Conservation (phyloP, 106 monocot species). For the Dioscorea alata region DNA sequence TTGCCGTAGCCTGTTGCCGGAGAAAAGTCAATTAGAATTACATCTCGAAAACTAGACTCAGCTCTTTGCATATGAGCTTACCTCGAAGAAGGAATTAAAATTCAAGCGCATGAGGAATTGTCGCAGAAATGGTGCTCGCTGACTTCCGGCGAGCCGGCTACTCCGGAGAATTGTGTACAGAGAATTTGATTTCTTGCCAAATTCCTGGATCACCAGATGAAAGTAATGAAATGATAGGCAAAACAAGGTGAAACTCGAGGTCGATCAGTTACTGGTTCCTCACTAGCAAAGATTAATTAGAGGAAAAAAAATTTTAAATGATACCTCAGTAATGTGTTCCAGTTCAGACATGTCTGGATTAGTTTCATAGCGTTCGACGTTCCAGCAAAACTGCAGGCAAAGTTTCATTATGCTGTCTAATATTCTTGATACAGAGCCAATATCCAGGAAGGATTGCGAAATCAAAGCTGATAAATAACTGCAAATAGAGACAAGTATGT, state of each 20-base stretch:
- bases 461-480: constrained; percentile 91
- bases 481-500: constrained; percentile 8
- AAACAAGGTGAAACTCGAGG: background rate
- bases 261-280: too few species aligned
- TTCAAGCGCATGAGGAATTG: constrained; percentile 92
- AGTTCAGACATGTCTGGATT: constrained; percentile 59
- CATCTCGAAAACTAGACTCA: too few species aligned
- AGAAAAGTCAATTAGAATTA: background rate
- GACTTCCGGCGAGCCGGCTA: constrained; percentile 84
- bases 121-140: constrained; percentile 84
- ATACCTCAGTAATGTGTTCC: constrained; percentile 89
- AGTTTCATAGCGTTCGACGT: constrained; percentile 65
- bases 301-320: background rate
- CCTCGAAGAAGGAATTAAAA: constrained; percentile 95
- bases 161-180: constrained; percentile 89
- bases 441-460: constrained; percentile 95
- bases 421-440: constrained; percentile 98
- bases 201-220: constrained; percentile 48
- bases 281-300: too few species aligned
- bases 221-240: background rate
- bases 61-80: background rate
- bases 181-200: constrained; percentile 97
- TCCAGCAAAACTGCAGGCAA: constrained; percentile 93
- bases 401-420: constrained; percentile 98
- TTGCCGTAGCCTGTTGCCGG: constrained; percentile 39